These are phyloP conservation scores for Pythium sp. DNA, from an alignment of 352 stramenopile genomes.

Conservation along the genomic window DNA sequence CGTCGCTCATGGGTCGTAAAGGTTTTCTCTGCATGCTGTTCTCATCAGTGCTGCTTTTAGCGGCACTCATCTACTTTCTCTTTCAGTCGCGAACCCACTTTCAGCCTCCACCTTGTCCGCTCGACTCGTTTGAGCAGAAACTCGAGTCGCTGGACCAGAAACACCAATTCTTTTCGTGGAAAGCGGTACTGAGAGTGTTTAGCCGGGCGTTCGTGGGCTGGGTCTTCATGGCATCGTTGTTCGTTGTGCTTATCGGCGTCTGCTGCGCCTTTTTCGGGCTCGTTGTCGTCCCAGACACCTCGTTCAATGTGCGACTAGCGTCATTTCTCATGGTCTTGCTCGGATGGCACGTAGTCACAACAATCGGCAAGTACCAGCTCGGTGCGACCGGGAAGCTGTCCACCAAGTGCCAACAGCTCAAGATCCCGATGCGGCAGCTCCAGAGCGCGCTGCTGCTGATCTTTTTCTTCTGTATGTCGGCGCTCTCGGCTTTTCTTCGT, in stretches of 20 bases:
- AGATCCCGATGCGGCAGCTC: conserved; percentile 32
- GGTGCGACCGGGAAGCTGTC: conserved; percentile 35
- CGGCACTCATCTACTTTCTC: conserved; percentile 41
- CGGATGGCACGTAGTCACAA: conserved; percentile 46
- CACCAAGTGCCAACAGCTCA: conserved; percentile 28
- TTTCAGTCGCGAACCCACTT: conserved; percentile 40
- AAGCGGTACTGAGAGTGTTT: conserved; percentile 23
- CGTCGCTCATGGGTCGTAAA: conserved; percentile 13
- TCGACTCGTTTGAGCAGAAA: conserved; percentile 32
- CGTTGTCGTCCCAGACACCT: conserved; percentile 24
- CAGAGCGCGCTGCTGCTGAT: conserved; percentile 25
- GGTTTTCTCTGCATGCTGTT: conserved; percentile 35
- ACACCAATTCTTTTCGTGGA: conserved; percentile 14
- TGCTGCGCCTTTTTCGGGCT: conserved; percentile 26
- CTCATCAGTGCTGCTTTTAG: conserved; percentile 38
- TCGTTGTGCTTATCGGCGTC: conserved; percentile 29
- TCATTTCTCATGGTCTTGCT: conserved; percentile 43
- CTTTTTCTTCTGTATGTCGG: conserved; percentile 38
- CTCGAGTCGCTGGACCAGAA: conserved; percentile 29
- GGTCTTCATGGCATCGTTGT: conserved; percentile 23
- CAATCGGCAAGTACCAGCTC: conserved; percentile 41
- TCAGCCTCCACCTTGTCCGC: neutral
- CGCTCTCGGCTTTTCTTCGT: conserved; percentile 60
- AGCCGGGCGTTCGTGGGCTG: conserved; percentile 28
- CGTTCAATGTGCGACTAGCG: conserved; percentile 34